Evolutionary conservation across 2,329 filamentous ascomycete species (phyloP), one percentile per base, ranked within the genome.

Genomic region (Fusarium lyarnte): DNA sequence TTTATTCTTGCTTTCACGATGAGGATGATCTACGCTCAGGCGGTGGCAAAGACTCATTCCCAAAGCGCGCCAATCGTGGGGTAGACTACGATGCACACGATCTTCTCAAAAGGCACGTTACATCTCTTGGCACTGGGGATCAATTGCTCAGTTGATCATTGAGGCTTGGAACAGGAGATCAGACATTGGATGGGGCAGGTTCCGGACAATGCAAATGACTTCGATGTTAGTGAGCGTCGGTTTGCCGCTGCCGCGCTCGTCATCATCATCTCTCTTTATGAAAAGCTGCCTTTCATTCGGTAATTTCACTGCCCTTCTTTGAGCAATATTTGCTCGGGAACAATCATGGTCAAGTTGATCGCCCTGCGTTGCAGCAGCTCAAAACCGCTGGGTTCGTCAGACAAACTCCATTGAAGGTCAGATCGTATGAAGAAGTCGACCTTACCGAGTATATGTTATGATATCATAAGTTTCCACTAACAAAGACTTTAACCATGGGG

Each of bases 251-350:
- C 58, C 14, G 52, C 62, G 2, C 11, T 53, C 7, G n/a, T 52
- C 4, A n/a, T 74, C 4, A 19, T 74, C 1, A 43, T 74, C 3
- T 72, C 42, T 10, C 54, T 71, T 10, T 74, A 52, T 35, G 46
- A 71, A 4, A 43, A 35, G 5, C 6, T 73, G 1, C 25, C 25
- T 10, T 53, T 27, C 13, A 16, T 71, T 9, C 43, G 43, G 17
- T 13, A 23, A 41, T 17, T 52, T 66, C 11, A 49, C 38, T 17
- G 6, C 43, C 8, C 36, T 38, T 2, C 3, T 62, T 4, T 4
- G 7, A 51, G 16, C 47, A 66, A 13, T 66, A 60, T 31, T 12
- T 74, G 3, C 55, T 66, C 8, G 62, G 41, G n/a, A 41, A 63
- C 16, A 72, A 74, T 21, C 57, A 69, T 45, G 33, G 47, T 17